A percentile compares a stretch with the other conserved stretches of the same genome.
These are phyloP conservation scores for Melampsora americana DNA, from an alignment of 1,284 basidiomycete species.

Conservation along the genomic window DNA sequence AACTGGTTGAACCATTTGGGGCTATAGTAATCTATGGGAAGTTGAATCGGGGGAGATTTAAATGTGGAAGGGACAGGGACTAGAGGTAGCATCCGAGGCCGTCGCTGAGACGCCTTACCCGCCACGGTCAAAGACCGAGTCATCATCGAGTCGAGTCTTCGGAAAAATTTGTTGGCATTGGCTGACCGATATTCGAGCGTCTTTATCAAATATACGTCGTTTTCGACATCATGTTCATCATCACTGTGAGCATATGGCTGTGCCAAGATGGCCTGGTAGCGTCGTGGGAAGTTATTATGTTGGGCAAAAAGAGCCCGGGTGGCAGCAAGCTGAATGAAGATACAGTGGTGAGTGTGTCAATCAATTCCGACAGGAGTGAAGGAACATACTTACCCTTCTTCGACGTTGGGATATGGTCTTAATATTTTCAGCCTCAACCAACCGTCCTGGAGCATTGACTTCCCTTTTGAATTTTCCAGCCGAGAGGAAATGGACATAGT, in stretches of 20 bases:
- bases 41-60: not conserved
- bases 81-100: not conserved
- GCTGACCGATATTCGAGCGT: constrained; percentile 16
- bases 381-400: not conserved
- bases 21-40: constrained; percentile 25
- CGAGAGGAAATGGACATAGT: constrained; percentile 19
- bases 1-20: not conserved
- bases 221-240: constrained; percentile 12
- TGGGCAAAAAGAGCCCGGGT: not conserved
- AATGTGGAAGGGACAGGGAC: not conserved
- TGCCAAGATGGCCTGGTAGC: constrained; percentile 9
- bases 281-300: constrained; percentile 17
- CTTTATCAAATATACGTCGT: constrained; percentile 16
- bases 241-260: constrained; percentile 20
- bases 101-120: not conserved
- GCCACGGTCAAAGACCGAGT: not conserved
- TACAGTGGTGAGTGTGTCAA: not conserved
- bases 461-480: constrained; percentile 11
- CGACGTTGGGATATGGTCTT: constrained; percentile 12
- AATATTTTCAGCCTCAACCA: not conserved
- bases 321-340: constrained; percentile 15
- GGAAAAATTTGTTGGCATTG: constrained; percentile 16
- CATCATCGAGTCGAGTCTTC: constrained; percentile 17
- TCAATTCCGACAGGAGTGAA: not conserved
- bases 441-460: not conserved